These are phyloP conservation scores for Phoenix roebelenii DNA, from an alignment of 176 grass and related monocot species.

Conservation along the genomic window DNA sequence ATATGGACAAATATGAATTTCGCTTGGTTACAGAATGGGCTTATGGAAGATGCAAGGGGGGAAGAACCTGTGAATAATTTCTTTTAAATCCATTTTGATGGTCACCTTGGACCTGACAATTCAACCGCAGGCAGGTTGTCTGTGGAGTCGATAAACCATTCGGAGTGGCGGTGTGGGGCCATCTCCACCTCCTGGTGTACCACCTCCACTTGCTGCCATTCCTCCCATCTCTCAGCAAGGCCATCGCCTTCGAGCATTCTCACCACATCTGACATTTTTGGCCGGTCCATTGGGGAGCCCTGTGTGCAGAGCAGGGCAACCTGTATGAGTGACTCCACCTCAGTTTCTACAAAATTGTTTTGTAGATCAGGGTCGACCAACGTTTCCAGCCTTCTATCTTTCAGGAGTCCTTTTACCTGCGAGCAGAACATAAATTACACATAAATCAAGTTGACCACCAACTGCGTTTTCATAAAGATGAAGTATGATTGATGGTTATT, in stretches of 20 bases:
- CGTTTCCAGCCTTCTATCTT: constrained; percentile 56
- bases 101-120: constrained; percentile 59
- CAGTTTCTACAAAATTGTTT: constrained; percentile 23
- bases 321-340: constrained; percentile 67
- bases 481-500: too few relatives aligned
- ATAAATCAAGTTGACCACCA: too few relatives aligned
- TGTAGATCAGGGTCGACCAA: constrained; percentile 61
- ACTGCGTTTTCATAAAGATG: too few relatives aligned
- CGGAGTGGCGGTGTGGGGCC: constrained; percentile 18
- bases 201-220: constrained; percentile 82
- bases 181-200: constrained; percentile 47
- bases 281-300: constrained; percentile 53
- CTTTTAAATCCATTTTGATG: neutral
- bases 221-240: constrained; percentile 62
- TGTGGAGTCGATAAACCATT: constrained; percentile 55
- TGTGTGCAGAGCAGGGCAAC: constrained; percentile 68
- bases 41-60: constrained; percentile 11
- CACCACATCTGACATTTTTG: constrained; percentile 76
- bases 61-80: neutral
- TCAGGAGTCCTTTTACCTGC: constrained; percentile 57
- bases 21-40: constrained; percentile 18
- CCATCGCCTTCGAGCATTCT: constrained; percentile 77
- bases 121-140: constrained; percentile 37
- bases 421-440: too few relatives aligned
- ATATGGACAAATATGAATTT: constrained; percentile 50